Conservation (phyloP, 441 rosid genomes). For the Capsella rubella region DNA sequence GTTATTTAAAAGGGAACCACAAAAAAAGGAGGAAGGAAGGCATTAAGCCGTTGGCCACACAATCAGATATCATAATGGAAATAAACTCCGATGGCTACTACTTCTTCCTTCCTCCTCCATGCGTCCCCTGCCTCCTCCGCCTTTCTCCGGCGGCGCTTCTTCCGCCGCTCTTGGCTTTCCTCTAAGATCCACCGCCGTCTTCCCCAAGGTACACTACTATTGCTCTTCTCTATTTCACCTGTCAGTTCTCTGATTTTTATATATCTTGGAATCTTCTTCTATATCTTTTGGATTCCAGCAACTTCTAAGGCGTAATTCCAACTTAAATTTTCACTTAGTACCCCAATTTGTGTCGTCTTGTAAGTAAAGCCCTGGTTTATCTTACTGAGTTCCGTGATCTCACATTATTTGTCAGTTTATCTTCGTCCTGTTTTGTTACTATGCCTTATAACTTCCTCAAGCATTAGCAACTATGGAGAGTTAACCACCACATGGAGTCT, state of each 20-base stretch:
- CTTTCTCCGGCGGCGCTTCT: conserved; percentile 21
- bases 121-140: conserved; percentile 29
- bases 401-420: too few species aligned
- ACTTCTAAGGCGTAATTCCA: too few species aligned
- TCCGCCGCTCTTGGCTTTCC: conserved; percentile 25
- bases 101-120: conserved; percentile 38
- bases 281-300: too few species aligned
- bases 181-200: conserved; percentile 25
- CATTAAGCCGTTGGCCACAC: conserved; percentile 30
- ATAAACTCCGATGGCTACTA: conserved; percentile 37
- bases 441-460: too few species aligned
- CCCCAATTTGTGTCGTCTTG: too few species aligned
- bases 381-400: too few species aligned
- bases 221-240: background rate
- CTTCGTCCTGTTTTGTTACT: too few species aligned
- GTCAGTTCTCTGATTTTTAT: background rate
- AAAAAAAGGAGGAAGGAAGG: conserved; percentile 1
- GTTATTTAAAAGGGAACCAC: conserved; percentile 27
- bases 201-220: conserved; percentile 22
- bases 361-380: too few species aligned
- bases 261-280: background rate
- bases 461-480: too few species aligned
- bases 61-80: conserved; percentile 38
- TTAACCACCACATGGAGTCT: too few species aligned
- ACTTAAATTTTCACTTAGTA: too few species aligned